Percentiles rank a stretch among this genome's conserved stretches.
Evolutionary conservation across 192 early-diverging fungal genomes (phyloP).

Genomic region (Endogone sp.): DNA sequence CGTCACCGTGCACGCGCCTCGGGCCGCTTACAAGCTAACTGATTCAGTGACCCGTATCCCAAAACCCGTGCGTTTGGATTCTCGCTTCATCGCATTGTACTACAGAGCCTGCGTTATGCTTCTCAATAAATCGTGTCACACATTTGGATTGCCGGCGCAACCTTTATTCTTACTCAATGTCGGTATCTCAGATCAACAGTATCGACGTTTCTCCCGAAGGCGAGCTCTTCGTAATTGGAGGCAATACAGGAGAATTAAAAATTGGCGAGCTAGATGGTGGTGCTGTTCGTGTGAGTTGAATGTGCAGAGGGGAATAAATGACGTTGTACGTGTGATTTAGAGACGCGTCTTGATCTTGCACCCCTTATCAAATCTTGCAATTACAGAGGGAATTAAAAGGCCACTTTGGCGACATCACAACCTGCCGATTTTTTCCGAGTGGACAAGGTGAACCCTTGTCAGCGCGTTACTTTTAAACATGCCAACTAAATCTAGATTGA

Average conservation of each 20-base stretch:
- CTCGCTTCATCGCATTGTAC: too few relatives aligned
- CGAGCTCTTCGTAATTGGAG: constrained; percentile 37
- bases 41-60: constrained; percentile 7
- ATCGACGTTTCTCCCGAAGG: constrained; percentile 47
- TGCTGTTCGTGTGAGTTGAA: constrained; percentile 26
- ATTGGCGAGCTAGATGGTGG: constrained; percentile 38
- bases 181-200: constrained; percentile 23
- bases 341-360: too few relatives aligned
- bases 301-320: background rate
- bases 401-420: constrained; percentile 64
- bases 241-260: constrained; percentile 23
- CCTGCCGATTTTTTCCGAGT: constrained; percentile 70
- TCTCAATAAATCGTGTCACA: too few relatives aligned
- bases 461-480: background rate
- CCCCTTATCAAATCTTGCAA: too few relatives aligned
- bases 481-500: background rate
- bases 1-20: constrained; percentile 35
- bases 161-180: background rate
- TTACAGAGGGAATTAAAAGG: constrained; percentile 47
- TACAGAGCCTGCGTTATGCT: too few relatives aligned
- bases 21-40: constrained; percentile 11
- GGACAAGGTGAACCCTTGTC: constrained; percentile 49
- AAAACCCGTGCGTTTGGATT: background rate
- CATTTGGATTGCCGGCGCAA: background rate
- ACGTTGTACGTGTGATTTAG: background rate